These are phyloP conservation scores for Adansonia gregorii DNA, from an alignment of 441 rosid species.

Conservation along the genomic window DNA sequence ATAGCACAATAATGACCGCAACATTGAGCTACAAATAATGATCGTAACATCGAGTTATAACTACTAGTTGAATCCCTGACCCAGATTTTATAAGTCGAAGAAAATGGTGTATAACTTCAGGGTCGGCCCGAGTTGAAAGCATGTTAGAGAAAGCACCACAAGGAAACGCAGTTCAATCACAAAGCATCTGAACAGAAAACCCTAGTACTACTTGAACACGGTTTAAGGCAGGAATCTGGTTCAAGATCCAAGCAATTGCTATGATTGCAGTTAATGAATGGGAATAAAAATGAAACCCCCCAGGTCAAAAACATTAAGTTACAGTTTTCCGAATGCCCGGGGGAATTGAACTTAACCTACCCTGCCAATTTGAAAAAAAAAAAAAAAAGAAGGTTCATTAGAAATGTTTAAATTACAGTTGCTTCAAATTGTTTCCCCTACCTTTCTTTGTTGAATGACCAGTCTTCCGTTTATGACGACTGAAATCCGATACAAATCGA, in stretches of 20 bases:
- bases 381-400: constrained; percentile 53
- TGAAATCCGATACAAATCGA: constrained; percentile 90
- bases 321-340: background rate
- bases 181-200: background rate
- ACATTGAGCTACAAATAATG: too few species aligned
- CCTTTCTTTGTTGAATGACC: constrained; percentile 79
- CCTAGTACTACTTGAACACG: constrained; percentile 32
- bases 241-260: constrained; percentile 16
- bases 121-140: background rate
- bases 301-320: too few species aligned
- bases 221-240: background rate
- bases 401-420: constrained; percentile 40
- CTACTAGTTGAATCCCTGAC: too few species aligned
- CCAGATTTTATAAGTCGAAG: too few species aligned
- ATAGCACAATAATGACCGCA: too few species aligned
- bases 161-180: background rate
- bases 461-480: constrained; percentile 94
- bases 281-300: constrained; percentile 10
- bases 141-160: background rate
- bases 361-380: constrained; percentile 34
- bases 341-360: constrained; percentile 23
- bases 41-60: too few species aligned
- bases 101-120: too few species aligned
- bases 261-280: constrained; percentile 15
- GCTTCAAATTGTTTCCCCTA: constrained; percentile 41